These are phyloP conservation scores for Apophysomyces sp. DNA, from an alignment of 371 early-diverging fungal species.

Conservation along the genomic window DNA sequence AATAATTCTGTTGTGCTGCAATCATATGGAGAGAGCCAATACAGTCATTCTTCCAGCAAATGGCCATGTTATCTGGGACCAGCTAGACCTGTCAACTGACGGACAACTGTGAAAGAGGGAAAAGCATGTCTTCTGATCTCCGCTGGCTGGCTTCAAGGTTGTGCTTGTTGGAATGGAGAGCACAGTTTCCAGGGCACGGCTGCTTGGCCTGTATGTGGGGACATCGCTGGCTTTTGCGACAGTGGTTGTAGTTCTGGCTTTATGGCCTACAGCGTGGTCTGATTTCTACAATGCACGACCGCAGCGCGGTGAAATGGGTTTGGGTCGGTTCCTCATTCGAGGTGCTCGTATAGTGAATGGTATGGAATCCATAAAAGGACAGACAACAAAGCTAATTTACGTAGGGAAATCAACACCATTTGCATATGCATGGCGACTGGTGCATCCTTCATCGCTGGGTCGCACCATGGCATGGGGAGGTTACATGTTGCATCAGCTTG, in stretches of 20 bases:
- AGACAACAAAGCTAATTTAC: neutral
- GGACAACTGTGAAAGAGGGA: too few relatives aligned
- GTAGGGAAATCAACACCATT: conserved; percentile 39
- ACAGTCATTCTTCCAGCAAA: too few relatives aligned
- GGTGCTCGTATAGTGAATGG: conserved; percentile 34
- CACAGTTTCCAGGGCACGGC: neutral
- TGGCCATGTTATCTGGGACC: too few relatives aligned
- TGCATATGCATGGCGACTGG: conserved; percentile 41
- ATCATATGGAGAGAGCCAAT: too few relatives aligned
- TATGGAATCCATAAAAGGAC: neutral
- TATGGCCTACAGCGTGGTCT: conserved; percentile 23
- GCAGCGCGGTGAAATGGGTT: conserved; percentile 39
- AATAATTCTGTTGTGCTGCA: too few relatives aligned
- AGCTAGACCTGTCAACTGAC: too few relatives aligned
- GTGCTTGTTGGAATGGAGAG: neutral
- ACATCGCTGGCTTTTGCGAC: conserved; percentile 12
- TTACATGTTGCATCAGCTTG: conserved; percentile 34
- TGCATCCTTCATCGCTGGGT: conserved; percentile 18
- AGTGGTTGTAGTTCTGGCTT: conserved; percentile 11
- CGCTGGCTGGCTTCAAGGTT: neutral
- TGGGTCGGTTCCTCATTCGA: conserved; percentile 38
- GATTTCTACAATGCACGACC: conserved; percentile 42
- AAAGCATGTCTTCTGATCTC: neutral
- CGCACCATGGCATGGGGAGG: conserved; percentile 27
- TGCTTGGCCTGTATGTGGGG: neutral